Evolutionary conservation across 805 yeast genomes (phyloP), one percentile per base, ranked within the genome.

Genomic region (Brettanomyces sp.): DNA sequence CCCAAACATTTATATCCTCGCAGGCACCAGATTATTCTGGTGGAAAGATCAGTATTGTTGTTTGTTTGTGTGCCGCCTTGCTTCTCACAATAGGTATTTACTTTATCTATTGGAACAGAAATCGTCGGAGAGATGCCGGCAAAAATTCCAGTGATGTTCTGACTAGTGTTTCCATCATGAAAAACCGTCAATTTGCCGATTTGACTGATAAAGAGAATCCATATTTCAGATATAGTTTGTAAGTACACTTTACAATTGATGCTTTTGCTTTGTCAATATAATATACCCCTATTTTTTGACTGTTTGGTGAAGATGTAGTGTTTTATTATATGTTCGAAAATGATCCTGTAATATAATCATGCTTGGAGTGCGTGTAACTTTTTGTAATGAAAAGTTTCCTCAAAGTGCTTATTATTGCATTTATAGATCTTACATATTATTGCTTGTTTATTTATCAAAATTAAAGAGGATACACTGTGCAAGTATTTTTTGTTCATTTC

Each of bases 21-120:
- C 72, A 82, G 47, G 80, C 77, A n/a, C 89, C 89, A 5, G 56
- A 61, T 37, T 85, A 82, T 54, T 62, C 56, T n/a, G 73, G 76
- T 35, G 84, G 81, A 4, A 77, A 77, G 52, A 60, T 60, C 41
- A 59, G 67, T 36, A 67, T 71, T 53, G 73, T 68, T 42, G 69
- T 57, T 11, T 65, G 66, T 50, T 52, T 50, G 40, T 44, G 43
- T 7, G 48, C 43, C 3, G 28, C 44, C 55, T 59, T 57, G 41
- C 49, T 36, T 47, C 56, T 33, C 39, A 54, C 49, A 36, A 40
- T 41, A 18, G 40, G 43, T 51, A 42, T 52, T 23, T 47, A 52
- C 36, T 39, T 49, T 46, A 45, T 52, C 46, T 50, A 57, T 42
- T 49, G 47, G 46, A 28, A 41, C n/a, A 51, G 47, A 45, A 52